Evolutionary conservation across 208 protist genomes (phyloP).

Genomic region (Histomonas meleagridis): DNA sequence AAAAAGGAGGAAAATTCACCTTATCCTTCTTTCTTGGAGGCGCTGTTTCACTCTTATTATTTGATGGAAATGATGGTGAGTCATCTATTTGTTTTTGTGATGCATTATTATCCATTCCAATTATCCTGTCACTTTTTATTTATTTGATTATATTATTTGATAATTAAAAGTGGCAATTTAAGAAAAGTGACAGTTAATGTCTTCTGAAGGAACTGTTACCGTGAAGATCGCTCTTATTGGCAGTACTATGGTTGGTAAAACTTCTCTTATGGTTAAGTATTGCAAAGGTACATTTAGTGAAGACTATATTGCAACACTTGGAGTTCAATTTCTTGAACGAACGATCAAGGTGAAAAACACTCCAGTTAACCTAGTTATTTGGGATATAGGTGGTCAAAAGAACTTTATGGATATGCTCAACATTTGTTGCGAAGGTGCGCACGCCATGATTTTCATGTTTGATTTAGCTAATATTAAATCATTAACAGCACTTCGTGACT

Average conservation of each 20-base stretch:
- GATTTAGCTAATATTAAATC: conserved; percentile 25
- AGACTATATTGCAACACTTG: conserved; percentile 56
- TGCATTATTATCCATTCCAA: too few relatives aligned
- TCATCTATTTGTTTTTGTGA: too few relatives aligned
- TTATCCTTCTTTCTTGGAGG: too few relatives aligned
- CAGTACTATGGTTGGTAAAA: conserved; percentile 47
- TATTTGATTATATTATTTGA: too few relatives aligned
- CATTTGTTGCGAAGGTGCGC: conserved; percentile 24
- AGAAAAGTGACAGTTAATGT: too few relatives aligned
- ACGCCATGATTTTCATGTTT: conserved; percentile 27
- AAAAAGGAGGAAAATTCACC: too few relatives aligned
- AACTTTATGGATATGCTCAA: conserved; percentile 23
- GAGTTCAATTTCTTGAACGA: conserved; percentile 36
- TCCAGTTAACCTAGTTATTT: conserved; percentile 25
- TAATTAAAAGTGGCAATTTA: too few relatives aligned
- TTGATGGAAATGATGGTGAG: too few relatives aligned
- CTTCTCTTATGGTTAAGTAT: conserved; percentile 57
- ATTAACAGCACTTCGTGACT: background rate
- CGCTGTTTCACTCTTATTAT: too few relatives aligned
- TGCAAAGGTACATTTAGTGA: conserved; percentile 53
- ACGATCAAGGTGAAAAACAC: background rate
- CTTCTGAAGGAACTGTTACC: background rate
- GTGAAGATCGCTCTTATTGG: conserved; percentile 28
- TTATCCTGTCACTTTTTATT: too few relatives aligned
- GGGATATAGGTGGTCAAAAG: conserved; percentile 33